phyloP scores from a whole-genome alignment of 352 stramenopile genomes.

The Globisporangium cystogenes region DNA sequence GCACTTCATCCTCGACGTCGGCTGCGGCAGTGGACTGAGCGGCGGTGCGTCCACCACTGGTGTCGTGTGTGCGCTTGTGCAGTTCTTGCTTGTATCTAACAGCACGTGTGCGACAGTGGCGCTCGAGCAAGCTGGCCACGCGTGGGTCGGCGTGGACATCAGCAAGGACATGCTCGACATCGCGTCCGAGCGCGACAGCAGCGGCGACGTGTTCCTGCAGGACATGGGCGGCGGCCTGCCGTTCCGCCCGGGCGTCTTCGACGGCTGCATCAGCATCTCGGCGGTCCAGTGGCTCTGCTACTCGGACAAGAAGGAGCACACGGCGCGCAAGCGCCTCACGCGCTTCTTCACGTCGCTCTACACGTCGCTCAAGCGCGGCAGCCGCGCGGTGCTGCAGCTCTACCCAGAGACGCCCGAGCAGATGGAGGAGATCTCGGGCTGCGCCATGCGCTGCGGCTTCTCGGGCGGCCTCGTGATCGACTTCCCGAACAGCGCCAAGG shows the following conservation, averaged over 20 bases:
- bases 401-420: slow-evolving; percentile 98
- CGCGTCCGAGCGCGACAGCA: slow-evolving; percentile 91
- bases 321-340: slow-evolving; percentile 89
- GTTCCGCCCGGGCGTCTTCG: slow-evolving; percentile 97
- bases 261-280: slow-evolving; percentile 99
- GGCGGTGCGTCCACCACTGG: slow-evolving; percentile 49
- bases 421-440: slow-evolving; percentile 90
- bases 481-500: slow-evolving; percentile 98
- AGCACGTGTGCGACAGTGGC: slow-evolving; percentile 39
- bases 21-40: slow-evolving; percentile 96
- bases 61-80: neutral
- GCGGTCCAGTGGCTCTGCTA: slow-evolving; percentile 99
- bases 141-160: slow-evolving; percentile 98
- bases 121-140: slow-evolving; percentile 91
- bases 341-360: slow-evolving; percentile 96
- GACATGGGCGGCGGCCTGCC: slow-evolving; percentile 99
- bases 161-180: slow-evolving; percentile 98
- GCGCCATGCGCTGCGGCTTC: slow-evolving; percentile 89
- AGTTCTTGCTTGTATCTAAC: slow-evolving; percentile 2
- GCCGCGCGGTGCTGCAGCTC: slow-evolving; percentile 97
- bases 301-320: slow-evolving; percentile 96
- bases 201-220: slow-evolving; percentile 85
- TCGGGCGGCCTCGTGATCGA: slow-evolving; percentile 98
- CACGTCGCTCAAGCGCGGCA: slow-evolving; percentile 79
- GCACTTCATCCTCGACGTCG: slow-evolving; percentile 95